Evolutionary conservation across 2,329 filamentous ascomycete species (phyloP).

Genomic region (Fusarium bactridioides): DNA sequence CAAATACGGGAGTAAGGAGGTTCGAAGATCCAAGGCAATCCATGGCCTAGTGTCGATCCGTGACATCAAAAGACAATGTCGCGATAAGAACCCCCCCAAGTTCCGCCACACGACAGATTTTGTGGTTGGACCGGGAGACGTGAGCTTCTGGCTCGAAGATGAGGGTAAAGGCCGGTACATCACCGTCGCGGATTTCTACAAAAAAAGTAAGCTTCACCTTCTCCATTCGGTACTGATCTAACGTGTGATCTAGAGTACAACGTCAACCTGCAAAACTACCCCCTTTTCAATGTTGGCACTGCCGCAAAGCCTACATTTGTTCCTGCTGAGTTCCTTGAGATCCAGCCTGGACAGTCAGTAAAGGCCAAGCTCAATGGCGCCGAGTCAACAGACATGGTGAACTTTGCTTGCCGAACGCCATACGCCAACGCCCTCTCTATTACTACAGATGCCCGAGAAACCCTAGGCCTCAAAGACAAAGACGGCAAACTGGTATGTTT

Average conservation of each 20-base stretch:
- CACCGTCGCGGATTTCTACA: constrained; percentile 55
- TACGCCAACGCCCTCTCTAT: constrained; percentile 73
- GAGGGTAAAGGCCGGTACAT: constrained; percentile 41
- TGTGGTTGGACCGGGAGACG: constrained; percentile 43
- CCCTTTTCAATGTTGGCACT: constrained; percentile 73
- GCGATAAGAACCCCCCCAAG: constrained; percentile 27
- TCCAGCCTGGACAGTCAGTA: constrained; percentile 71
- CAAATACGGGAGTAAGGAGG: constrained; percentile 42
- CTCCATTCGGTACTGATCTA: neutral
- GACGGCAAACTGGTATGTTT: constrained; percentile 49
- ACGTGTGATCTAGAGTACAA: constrained; percentile 46
- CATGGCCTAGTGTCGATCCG: constrained; percentile 39
- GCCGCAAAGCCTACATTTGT: constrained; percentile 66
- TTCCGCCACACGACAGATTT: constrained; percentile 40
- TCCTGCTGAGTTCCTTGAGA: constrained; percentile 70
- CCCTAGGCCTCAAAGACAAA: constrained; percentile 62
- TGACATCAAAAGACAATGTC: constrained; percentile 29
- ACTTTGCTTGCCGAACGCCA: constrained; percentile 74
- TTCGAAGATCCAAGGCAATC: constrained; percentile 44
- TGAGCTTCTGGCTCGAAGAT: constrained; percentile 45
- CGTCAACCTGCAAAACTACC: constrained; percentile 51
- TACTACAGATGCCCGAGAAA: constrained; percentile 60
- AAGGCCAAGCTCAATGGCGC: constrained; percentile 64
- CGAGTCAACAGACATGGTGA: constrained; percentile 75
- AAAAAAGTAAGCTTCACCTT: constrained; percentile 45